Base-by-base conservation (phyloP, 2,329 filamentous ascomycete species). In the Metarhizium humberi region DNA sequence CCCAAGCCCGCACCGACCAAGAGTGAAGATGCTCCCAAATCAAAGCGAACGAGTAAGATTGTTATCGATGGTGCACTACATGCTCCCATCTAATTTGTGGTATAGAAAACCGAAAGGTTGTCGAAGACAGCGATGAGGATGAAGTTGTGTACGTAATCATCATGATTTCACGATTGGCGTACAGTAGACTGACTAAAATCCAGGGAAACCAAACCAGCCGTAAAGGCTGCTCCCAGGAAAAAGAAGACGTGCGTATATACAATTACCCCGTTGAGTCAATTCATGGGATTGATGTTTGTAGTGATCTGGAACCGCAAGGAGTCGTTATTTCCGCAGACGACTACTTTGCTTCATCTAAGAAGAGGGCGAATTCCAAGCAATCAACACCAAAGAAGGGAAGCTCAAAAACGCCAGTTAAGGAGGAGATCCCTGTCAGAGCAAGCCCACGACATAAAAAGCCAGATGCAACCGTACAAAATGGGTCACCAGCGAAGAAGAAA, bases 111-210 rank as follows among this genome's bases (percentile, higher is more conserved):
- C 82, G 87, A 56, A 91, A 87, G 64, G 80, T 95, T 40, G 74
- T 94, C 50, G 84, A 91, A 58, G 90, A 95, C 59, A 92, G 89
- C 60, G 86, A 88, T 47, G 88, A 92, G 55, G 89, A 92, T 34
- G 86, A 88, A 46, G 63, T 63, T 38, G 46, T 34, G 54, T 34
- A 58, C 25, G 55, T 54, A 11, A 46, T 34, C 32, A 14, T 7
- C 25, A 16, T 18, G 16, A 20, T 11, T 16, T 6, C 14, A n/a
- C 50, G 29, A 29, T 30, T 30, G 45, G 10, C 25, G 4, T 14
- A 30, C 45, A 16, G 8, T 29, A 8, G 20, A 16, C 59, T 66
- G 53, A 62, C 40, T 6, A 53, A 2, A 25, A 51, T n/a, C 20
- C n/a, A 70, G 67, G 53, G 52, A 61, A 8, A 85, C 84, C 68